Percentiles rank a stretch among this genome's conserved stretches.
phyloP scores from a whole-genome alignment of 2,329 filamentous ascomycete genomes.

The Fusarium sp. region DNA sequence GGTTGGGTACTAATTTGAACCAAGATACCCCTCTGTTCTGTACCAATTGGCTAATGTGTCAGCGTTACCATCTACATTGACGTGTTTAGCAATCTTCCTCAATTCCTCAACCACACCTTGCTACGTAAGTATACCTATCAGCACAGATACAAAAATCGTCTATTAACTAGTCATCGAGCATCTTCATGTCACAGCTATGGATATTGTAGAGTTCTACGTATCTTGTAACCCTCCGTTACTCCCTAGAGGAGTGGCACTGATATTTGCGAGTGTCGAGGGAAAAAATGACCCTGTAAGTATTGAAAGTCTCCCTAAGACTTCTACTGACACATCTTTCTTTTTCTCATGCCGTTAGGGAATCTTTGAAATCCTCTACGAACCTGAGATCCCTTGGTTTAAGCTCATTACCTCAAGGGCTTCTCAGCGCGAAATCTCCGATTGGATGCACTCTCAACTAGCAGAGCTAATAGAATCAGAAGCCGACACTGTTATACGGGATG shows the following conservation, averaged over 20 bases:
- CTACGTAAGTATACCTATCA: neutral
- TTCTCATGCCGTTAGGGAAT: slow-evolving; percentile 19
- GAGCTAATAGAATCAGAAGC: slow-evolving; percentile 33
- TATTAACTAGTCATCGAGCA: neutral
- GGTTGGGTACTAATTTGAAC: neutral
- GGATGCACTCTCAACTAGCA: slow-evolving; percentile 35
- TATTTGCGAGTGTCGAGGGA: slow-evolving; percentile 29
- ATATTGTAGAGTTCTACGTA: slow-evolving; percentile 47
- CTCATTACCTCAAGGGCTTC: slow-evolving; percentile 27
- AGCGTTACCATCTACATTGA: neutral
- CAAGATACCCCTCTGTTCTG: neutral
- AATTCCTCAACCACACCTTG: neutral
- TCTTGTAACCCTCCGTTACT: slow-evolving; percentile 48
- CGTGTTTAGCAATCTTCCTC: neutral
- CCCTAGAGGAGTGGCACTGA: slow-evolving; percentile 41
- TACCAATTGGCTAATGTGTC: neutral
- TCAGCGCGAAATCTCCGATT: slow-evolving; percentile 22
- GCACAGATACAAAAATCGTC: neutral
- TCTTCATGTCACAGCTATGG: slow-evolving; percentile 9
- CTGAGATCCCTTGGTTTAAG: slow-evolving; percentile 50
- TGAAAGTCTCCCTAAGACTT: neutral
- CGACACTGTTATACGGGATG: slow-evolving; percentile 6
- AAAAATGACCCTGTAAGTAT: slow-evolving; percentile 18
- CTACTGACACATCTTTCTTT: neutral
- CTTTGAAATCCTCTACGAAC: slow-evolving; percentile 50